Evolutionary conservation across 2,329 filamentous ascomycete genomes (phyloP), one percentile per base, ranked within the genome.

Genomic region (Lecanoromycetidae sp.): DNA sequence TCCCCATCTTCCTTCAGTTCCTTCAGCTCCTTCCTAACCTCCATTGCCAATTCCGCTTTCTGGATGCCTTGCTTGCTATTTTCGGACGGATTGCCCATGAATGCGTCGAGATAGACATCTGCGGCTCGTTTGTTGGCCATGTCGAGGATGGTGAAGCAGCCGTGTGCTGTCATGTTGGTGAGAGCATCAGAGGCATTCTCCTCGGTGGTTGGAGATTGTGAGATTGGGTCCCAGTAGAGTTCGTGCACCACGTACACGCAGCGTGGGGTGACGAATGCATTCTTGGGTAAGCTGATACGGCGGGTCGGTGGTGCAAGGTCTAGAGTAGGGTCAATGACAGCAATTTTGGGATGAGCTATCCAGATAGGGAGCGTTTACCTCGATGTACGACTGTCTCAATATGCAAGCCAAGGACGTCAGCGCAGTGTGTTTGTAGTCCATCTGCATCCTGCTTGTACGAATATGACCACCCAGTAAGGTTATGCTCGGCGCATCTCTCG

Each of bases 371-470:
- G 30, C 3, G 10, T 30, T 41, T 37, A 48, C 38, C 32, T 9
- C 47, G 40, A 2, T 20, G 23, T 6, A 49, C 47, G 19, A 8
- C 32, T 13, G 42, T 30, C 7, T 39, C 23, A 20, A 44, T 35
- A 6, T 39, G 17, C 2, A 30, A 32, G 1, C 43, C 42, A 9
- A 33, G 19, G 3, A 44, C 29, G 5, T 35, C 32, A 10, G 40
- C 43, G 17, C 22, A 40, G 10, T 46, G 42, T 4, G n/a, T 45
- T 27, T 35, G 29, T 42, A 49, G 41, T 6, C 41, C 41, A 26
- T 36, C 5, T 4, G 45, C 42, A 9, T 49, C 47, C 17, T 49
- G 26, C 5, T 20, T n/a, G 29, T 27, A 49, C 1, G 8, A 19
- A 20, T 45, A 39, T 6, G 25, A 32, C 47, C 47, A 49, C 5